Conservation (phyloP, 371 early-diverging fungal genomes). For the Mucor ambiguus region DNA sequence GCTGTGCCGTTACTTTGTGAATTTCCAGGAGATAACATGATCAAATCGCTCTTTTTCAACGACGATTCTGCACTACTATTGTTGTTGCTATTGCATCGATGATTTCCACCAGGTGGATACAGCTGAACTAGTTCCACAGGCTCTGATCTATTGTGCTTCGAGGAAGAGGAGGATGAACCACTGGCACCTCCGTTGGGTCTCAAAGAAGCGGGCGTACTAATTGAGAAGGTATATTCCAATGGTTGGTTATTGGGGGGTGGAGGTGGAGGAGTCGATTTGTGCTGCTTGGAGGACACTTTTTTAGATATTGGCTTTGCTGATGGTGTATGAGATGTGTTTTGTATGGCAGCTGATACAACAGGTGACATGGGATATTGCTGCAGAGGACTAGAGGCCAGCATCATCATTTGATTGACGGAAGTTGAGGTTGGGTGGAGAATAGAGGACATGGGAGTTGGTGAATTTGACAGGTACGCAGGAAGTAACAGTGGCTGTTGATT, state of each 20-base stretch:
- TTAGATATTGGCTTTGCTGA: conserved; percentile 5
- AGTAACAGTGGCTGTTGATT: conserved; percentile 7
- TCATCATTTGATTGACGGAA: conserved; percentile 8
- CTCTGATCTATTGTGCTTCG: conserved; percentile 10
- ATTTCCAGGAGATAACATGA: not conserved
- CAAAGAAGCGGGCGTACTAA: conserved; percentile 42
- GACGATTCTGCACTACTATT: not conserved
- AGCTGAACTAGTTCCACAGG: conserved; percentile 26
- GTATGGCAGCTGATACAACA: conserved; percentile 8
- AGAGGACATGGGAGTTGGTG: not conserved
- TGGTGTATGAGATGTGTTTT: not conserved
- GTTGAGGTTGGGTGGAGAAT: not conserved
- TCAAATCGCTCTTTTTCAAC: conserved; percentile 1
- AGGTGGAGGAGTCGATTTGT: not conserved
- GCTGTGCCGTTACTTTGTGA: not conserved
- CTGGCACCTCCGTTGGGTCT: conserved; percentile 12
- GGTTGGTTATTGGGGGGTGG: conserved; percentile 18
- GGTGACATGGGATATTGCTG: conserved; percentile 18
- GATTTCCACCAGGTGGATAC: conserved; percentile 21
- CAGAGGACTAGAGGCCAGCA: conserved; percentile 5
- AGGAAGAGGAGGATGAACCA: not conserved
- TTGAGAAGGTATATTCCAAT: conserved; percentile 43
- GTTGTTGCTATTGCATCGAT: not conserved
- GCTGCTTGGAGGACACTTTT: conserved; percentile 3
- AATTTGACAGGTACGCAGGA: conserved; percentile 10